A percentile compares a stretch with the other conserved stretches of the same genome.
phyloP scores from a whole-genome alignment of 176 grass and related monocot genomes.

The Oryza punctata region DNA sequence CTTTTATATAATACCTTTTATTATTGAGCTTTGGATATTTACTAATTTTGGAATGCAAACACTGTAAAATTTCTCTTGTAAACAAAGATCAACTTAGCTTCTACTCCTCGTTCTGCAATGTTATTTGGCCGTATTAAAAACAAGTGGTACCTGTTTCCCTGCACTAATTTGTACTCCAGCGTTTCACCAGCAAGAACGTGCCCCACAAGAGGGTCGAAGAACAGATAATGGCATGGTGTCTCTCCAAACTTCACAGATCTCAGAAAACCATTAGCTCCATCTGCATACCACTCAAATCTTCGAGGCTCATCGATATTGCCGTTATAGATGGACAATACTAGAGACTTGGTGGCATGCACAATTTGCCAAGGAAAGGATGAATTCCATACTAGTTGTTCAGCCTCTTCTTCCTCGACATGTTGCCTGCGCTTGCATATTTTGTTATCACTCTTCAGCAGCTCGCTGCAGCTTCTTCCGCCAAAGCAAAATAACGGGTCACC shows the following conservation, averaged over 20 bases:
- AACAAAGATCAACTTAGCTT: not conserved
- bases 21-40: no score
- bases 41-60: no score
- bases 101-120: not conserved
- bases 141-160: not conserved
- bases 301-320: not conserved
- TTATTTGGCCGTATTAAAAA: not conserved
- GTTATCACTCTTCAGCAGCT: not conserved
- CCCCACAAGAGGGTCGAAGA: slow-evolving; percentile 9
- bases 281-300: slow-evolving; percentile 8
- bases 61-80: no score
- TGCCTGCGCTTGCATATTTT: not conserved
- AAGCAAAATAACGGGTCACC: no score
- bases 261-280: not conserved
- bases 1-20: no score
- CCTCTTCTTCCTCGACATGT: not conserved
- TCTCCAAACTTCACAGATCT: not conserved
- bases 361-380: not conserved
- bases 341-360: not conserved
- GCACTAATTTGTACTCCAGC: no score
- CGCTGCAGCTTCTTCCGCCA: no score
- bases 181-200: slow-evolving; percentile 14
- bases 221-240: not conserved
- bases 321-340: not conserved
- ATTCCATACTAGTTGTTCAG: not conserved